Percentiles rank a stretch among this genome's conserved stretches.
These are phyloP conservation scores for Penicillium malachiteum DNA, from an alignment of 495 filamentous ascomycete species.

Conservation along the genomic window DNA sequence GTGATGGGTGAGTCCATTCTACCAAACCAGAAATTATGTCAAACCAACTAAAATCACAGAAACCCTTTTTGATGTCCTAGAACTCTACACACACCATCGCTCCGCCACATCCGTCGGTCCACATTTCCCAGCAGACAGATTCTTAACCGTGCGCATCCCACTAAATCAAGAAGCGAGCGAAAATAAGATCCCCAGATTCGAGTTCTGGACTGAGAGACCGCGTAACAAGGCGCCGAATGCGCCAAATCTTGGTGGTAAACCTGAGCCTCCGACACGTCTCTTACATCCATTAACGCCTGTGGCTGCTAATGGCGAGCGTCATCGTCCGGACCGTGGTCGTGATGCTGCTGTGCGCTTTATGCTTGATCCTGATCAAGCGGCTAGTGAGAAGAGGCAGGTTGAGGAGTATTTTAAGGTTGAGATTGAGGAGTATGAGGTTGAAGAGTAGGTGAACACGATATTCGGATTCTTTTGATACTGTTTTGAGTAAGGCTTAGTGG, in stretches of 20 bases:
- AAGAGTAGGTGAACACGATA: constrained; percentile 18
- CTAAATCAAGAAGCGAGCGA: constrained; percentile 73
- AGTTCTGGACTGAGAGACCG: constrained; percentile 29
- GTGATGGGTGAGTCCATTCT: constrained; percentile 57
- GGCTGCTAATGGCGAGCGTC: constrained; percentile 46
- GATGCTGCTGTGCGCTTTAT: constrained; percentile 88
- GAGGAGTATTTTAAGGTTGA: constrained; percentile 69
- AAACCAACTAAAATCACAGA: constrained; percentile 46
- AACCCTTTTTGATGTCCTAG: constrained; percentile 80
- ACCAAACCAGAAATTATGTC: background rate
- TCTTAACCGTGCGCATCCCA: constrained; percentile 79
- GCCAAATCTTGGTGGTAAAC: background rate
- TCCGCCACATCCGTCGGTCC: constrained; percentile 69
- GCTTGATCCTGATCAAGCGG: constrained; percentile 76
- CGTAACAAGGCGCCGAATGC: background rate
- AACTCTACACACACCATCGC: constrained; percentile 82
- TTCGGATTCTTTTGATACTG: too few relatives aligned
- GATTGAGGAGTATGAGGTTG: constrained; percentile 64
- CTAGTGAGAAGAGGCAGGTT: constrained; percentile 65
- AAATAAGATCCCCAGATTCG: constrained; percentile 54
- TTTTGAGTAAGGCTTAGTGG: background rate
- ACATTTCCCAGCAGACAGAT: constrained; percentile 65
- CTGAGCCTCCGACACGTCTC: constrained; percentile 6
- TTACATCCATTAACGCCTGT: constrained; percentile 35
- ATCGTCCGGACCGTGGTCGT: constrained; percentile 52